These are phyloP conservation scores for Microcos paniculata DNA, from an alignment of 345 rosid species.

Conservation along the genomic window DNA sequence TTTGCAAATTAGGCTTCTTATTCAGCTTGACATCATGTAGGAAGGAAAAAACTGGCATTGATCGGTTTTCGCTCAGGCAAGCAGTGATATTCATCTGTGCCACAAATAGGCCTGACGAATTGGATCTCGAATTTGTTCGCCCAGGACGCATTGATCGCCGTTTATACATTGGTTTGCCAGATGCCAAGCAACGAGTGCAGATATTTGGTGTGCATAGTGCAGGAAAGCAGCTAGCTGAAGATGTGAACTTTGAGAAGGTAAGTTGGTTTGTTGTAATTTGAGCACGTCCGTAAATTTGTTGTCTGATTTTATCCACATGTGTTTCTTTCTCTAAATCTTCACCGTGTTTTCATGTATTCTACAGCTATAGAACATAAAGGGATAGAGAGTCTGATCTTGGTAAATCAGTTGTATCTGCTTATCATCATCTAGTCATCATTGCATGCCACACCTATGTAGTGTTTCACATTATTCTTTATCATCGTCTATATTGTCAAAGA, in stretches of 20 bases:
- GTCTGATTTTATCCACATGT: not conserved
- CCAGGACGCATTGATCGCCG: slow-evolving; percentile 94
- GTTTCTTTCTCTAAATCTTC: not conserved
- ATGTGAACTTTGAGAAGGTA: slow-evolving; percentile 81
- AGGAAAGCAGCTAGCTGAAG: slow-evolving; percentile 80
- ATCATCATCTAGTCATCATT: not conserved
- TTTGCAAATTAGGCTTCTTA: slow-evolving; percentile 16
- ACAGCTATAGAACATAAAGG: not conserved
- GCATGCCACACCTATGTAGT: not conserved
- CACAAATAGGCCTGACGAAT: slow-evolving; percentile 95
- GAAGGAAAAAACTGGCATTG: slow-evolving; percentile 85
- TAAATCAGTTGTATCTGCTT: not conserved
- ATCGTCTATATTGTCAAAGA: not conserved
- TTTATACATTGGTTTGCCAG: slow-evolving; percentile 89
- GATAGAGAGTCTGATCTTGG: not conserved
- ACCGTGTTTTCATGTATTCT: not conserved
- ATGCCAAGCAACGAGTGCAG: slow-evolving; percentile 86
- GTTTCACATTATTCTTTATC: not conserved
- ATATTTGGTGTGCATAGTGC: slow-evolving; percentile 90
- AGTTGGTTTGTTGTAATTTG: slow-evolving; percentile 12
- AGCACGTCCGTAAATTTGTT: not conserved
- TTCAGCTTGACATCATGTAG: slow-evolving; percentile 33
- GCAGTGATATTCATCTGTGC: slow-evolving; percentile 99
- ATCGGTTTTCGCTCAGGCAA: slow-evolving; percentile 88
- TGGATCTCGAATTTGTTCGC: slow-evolving; percentile 93